These are phyloP conservation scores for Camelina laxa DNA, from an alignment of 345 rosid genomes.

Conservation along the genomic window DNA sequence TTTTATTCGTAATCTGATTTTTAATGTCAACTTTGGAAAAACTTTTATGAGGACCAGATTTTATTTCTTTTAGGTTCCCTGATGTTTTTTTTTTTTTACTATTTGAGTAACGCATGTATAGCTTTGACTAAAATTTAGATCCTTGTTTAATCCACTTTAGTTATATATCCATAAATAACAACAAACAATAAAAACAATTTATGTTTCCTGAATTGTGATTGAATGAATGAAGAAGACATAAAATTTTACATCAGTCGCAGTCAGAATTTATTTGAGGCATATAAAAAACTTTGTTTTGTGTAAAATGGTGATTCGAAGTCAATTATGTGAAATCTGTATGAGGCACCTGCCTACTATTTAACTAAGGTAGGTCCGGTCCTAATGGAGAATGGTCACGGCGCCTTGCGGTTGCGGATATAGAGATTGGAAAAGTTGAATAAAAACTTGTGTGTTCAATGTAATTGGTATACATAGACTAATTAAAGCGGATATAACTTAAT, in stretches of 20 bases:
- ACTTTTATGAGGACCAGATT: not conserved
- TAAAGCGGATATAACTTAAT: not conserved
- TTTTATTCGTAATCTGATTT: not conserved
- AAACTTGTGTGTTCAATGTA: not conserved
- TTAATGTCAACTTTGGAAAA: not conserved
- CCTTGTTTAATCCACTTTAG: not conserved
- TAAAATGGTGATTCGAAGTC: no score
- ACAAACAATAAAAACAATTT: not conserved
- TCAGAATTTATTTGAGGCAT: no score
- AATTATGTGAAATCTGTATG: no score
- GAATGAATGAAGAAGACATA: not conserved
- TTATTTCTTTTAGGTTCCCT: not conserved
- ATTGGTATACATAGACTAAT: not conserved
- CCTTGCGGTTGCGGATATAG: not conserved
- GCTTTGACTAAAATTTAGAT: not conserved
- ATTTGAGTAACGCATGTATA: not conserved
- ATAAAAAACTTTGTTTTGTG: no score
- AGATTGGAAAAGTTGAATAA: not conserved
- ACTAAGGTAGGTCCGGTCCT: not conserved
- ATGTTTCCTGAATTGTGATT: not conserved
- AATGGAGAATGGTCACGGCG: not conserved
- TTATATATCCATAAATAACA: not conserved
- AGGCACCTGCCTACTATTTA: no score
- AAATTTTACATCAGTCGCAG: no score
- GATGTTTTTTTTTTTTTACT: not conserved